Evolutionary conservation across 2,329 filamentous ascomycete species (phyloP), one percentile per base, ranked within the genome.

Genomic region (Pseudogymnoascus sp.): DNA sequence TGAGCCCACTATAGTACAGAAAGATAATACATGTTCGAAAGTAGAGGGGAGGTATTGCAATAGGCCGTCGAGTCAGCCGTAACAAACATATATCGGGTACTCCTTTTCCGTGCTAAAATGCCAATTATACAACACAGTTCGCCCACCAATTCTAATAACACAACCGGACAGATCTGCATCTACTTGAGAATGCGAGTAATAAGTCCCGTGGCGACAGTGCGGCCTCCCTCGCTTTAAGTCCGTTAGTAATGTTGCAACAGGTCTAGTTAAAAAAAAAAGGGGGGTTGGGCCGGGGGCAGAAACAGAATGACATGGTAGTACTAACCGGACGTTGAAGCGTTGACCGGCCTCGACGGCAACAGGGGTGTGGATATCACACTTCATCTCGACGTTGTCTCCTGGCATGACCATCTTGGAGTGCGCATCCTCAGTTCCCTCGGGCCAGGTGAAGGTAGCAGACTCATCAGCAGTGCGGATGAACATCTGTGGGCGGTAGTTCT

Each of bases 371-470:
- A 96, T 87, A 72, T 89, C 86, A 76, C 92, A 89, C 68, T 95
- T 81, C 93, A 99, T 97, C 84, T 99, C 95, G 70, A 96, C 87
- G 79, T 99, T 99, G 85, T 99, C 95, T 77, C 95, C 95, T 61
- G 95, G 95, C 92, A 96, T 96, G 78, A 97, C 88, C 82, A 92
- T 89, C 83, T 91, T 93, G 77, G 79, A 80, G 67, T 82, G 75
- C 65, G 83, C 78, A 71, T 93, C 88, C 76, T 89, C 87, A 67
- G 84, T 89, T 67, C 89, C 90, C 72, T 95, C 93, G 62, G 93
- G 91, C 88, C 93, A 97, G 75, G 82, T 86, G 72, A 99, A 85
- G 64, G 88, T 82, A 73, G 90, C 89, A 21, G 82, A 83, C 82
- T 89, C 85, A 81, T 91, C 90, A 69, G 93, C 91, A 69, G 95